A percentile compares a stretch with the other conserved stretches of the same genome.
Evolutionary conservation across 768 basidiomycete genomes (phyloP).

Genomic region (Sporobolomyces phaffii): DNA sequence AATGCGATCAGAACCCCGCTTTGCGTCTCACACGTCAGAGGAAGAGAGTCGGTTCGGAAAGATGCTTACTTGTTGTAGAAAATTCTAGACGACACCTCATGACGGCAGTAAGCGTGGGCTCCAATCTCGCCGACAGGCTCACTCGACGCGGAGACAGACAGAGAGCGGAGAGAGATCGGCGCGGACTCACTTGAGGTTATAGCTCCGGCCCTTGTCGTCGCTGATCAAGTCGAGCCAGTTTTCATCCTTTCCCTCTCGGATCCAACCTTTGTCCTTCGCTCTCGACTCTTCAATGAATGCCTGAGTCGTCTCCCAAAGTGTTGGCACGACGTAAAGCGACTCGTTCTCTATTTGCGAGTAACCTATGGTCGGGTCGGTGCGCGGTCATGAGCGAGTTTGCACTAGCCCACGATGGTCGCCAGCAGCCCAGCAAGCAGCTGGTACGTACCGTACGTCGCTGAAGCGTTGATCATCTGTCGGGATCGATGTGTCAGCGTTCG

Average conservation of each 20-base stretch:
- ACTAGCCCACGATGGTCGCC: background rate
- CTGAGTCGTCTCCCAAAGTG: conserved; percentile 2
- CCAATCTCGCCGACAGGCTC: background rate
- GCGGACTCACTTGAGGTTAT: background rate
- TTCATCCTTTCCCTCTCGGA: background rate
- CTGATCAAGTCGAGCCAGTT: conserved; percentile 5
- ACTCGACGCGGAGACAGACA: background rate
- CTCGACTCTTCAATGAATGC: background rate
- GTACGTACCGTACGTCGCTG: background rate
- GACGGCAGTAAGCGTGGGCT: background rate
- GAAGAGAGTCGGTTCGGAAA: background rate
- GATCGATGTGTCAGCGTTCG: background rate
- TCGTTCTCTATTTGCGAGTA: background rate
- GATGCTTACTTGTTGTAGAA: conserved; percentile 1
- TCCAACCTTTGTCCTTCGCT: background rate
- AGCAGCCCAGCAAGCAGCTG: background rate
- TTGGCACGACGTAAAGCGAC: background rate
- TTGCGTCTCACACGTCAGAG: background rate
- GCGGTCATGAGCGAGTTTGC: background rate
- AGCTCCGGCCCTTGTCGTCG: background rate
- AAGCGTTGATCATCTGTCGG: background rate
- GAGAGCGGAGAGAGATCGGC: no score
- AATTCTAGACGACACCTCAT: background rate
- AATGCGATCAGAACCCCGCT: background rate
- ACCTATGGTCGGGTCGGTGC: background rate